Evolutionary conservation across 352 stramenopile genomes (phyloP), one percentile per base, ranked within the genome.

Genomic region (Phytopythium vexans): DNA sequence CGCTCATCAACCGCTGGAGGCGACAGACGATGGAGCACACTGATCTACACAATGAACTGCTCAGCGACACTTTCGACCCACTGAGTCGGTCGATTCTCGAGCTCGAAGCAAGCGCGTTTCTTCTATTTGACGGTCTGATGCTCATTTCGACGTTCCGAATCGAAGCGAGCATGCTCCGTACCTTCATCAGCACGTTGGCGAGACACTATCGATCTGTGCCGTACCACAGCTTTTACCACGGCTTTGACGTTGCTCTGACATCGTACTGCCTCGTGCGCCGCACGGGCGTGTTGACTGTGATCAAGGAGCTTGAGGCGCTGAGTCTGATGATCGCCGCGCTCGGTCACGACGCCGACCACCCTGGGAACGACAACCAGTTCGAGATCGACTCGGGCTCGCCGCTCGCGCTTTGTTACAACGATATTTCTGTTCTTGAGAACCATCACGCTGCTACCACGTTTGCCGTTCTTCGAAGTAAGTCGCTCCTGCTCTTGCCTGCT

Each of bases 321-420:
- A 86, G 82, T 39, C 53, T 96, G 5, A 52, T 97, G 12, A 52
- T 97, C n/a, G 85, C 81, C 6, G 80, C 81, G 8, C 72, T 96
- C 11, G 77, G 84, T 0, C 89, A 97, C 58, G 89, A 97, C 40
- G 69, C 91, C 7, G 88, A 95, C 46, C 89, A 97, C 44, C 86
- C 87, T 1, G 88, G 87, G 10, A 89, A 93, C 56, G 85, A 92
- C 68, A 97, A 97, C 56, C 75, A 88, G 60, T 97, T 96, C 45
- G 79, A 97, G 60, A 72, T 96, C 27, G 81, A 91, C 52, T 88
- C 80, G 6, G 76, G 66, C 52, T 92, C 85, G 9, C 38, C 64
- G 5, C 66, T 97, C 10, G 88, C 89, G 6, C 64, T 96, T 11
- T 88, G 79, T 48, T 96, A 97, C 77, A 96, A 96, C 53, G 86